Base-by-base conservation (phyloP, 805 yeast genomes). In the Candida manassasensis region DNA sequence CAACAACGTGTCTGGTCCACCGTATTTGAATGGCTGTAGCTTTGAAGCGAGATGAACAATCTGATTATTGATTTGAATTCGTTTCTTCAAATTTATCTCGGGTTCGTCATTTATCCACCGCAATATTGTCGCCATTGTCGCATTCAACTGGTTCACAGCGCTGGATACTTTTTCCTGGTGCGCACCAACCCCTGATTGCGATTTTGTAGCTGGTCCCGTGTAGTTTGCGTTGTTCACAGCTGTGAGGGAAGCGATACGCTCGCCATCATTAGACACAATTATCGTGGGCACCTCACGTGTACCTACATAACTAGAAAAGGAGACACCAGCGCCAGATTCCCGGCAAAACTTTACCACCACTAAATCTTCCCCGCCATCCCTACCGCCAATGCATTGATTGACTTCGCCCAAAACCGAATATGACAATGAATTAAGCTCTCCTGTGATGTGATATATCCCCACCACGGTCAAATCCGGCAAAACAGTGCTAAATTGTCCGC, bases 401-500 rank as follows among this genome's bases (percentile, higher is more conserved):
- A 52, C 14, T 35, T 52, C 44, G 15, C 32, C 35, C 13, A 43
- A 21, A 3, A 44, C 19, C 4, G 35, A 21, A 9, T 27, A 24
- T 2, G 49, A 35, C 3, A 35, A 12, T 12, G 30, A 11, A 29
- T 37, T 27, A 8, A 37, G 35, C 38, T 17, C n/a, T n/a, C n/a
- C n/a, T n/a, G 34, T 35, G 4, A 50, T 42, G 8, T 53, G 47
- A 41, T 61, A 67, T 8, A 62, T 19, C 0, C 71, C 72, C 10
- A 63, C 42, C 11, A 60, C 40, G 4, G 32, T 27, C 22, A 46
- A 42, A 17, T 51, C 48, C 1, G 69, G 68, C 4, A 47, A 37
- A 1, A 62, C 58, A 0, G 57, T 48, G 19, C 43, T 39, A 35
- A 57, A 50, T 31, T 65, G 63, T 3, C 45, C 48, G 12, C 53